Evolutionary conservation across 768 basidiomycete genomes (phyloP).

Genomic region (Fomitopsis serialis): DNA sequence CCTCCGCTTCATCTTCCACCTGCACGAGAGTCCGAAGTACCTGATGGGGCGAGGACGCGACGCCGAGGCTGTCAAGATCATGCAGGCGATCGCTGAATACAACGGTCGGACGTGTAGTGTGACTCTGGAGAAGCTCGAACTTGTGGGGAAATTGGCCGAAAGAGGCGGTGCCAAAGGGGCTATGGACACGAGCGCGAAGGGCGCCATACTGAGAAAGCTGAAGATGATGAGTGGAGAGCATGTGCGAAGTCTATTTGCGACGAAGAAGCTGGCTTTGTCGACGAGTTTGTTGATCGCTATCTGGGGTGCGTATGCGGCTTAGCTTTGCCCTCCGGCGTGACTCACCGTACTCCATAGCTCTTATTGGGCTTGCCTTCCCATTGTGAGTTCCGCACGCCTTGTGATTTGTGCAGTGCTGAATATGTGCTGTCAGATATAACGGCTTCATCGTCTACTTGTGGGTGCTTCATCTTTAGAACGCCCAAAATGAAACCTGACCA

Average conservation of each 20-base stretch:
- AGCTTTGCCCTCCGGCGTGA: not conserved
- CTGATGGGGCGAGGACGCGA: constrained; percentile 66
- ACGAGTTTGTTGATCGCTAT: constrained; percentile 1
- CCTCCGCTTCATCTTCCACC: constrained; percentile 55
- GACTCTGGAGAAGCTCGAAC: constrained; percentile 43
- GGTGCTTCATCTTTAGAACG: constrained; percentile 11
- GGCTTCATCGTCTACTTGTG: constrained; percentile 50
- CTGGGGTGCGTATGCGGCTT: not conserved
- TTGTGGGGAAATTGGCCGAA: constrained; percentile 4
- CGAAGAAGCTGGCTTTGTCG: constrained; percentile 38
- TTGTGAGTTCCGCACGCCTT: constrained; percentile 33
- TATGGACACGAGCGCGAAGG: constrained; percentile 31
- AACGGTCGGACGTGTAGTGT: constrained; percentile 49
- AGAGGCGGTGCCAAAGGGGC: constrained; percentile 7
- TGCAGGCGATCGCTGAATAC: constrained; percentile 55
- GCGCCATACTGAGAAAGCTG: constrained; percentile 35
- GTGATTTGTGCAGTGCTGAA: not conserved
- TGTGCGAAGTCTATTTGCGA: constrained; percentile 44
- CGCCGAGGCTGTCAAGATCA: constrained; percentile 53
- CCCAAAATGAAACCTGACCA: constrained; percentile 1
- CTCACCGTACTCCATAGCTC: constrained; percentile 15
- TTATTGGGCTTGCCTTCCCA: constrained; percentile 76
- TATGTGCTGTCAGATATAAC: constrained; percentile 33
- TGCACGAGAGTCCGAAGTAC: constrained; percentile 68
- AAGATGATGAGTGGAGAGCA: constrained; percentile 36